Base-by-base conservation (phyloP, 768 basidiomycete species). In the Tylopilus balloui region DNA sequence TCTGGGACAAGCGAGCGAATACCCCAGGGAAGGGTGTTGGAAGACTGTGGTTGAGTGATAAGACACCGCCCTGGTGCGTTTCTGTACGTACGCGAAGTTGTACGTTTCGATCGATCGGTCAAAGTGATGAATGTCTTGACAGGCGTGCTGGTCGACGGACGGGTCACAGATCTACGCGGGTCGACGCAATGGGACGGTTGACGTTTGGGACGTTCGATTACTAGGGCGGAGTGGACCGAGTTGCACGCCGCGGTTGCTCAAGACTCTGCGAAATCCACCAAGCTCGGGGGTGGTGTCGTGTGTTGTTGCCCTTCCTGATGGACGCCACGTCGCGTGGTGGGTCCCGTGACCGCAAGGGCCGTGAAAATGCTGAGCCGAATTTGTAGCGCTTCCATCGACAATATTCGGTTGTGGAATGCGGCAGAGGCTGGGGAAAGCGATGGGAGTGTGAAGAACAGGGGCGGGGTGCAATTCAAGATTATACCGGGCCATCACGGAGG, bases 401-500 rank as follows among this genome's bases (percentile, higher is more conserved):
- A 95, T 62, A 79, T 98, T 53, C 80, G 95, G 12, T 68, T 97
- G 32, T 97, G 94, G 94, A 92, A 97, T 57, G 86, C 88, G 12
- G 79, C 83, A 12, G 88, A 92, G 48, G 82, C 83, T 23, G 79
- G 77, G 31, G 84, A 87, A 60, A 65, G 72, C 12, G 90, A 92
- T 54, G 74, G 75, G 15, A 76, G 66, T 42, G 79, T 80, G 47
- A 83, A 77, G 62, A 69, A 72, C 50, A 82, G 76, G 66, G 80
- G 84, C 48, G 82, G 84, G 8, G 84, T 86, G 15, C 90, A 84
- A 47, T 97, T 95, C 76, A 93, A 92, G 72, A 93, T 97, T 52
- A 88, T 97, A 31, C 86, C 92, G 11, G 95, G 94, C 0, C 95
- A 96, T 71, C 91, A 96, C 69, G 93, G 94, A 31, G 95, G 94